Conservation (phyloP, 495 filamentous ascomycete genomes). For the Xylaria curta region DNA sequence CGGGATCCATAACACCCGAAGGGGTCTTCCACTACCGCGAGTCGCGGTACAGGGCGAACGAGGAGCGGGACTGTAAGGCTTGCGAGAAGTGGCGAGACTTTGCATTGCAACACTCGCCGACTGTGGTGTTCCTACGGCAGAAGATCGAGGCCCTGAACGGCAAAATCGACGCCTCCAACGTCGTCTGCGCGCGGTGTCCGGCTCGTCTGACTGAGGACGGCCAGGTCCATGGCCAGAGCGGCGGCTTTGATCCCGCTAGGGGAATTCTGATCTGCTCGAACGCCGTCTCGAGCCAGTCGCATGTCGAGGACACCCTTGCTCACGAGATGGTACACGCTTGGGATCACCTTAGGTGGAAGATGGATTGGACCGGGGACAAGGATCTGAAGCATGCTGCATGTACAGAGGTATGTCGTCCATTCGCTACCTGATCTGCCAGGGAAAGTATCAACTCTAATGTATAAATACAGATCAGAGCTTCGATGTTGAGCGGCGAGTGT, state of each 20-base stretch:
- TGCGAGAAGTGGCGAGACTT: conserved; percentile 83
- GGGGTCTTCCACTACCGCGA: conserved; percentile 74
- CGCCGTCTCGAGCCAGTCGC: conserved; percentile 71
- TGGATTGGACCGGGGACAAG: conserved; percentile 74
- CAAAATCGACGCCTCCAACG: conserved; percentile 72
- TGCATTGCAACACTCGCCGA: conserved; percentile 80
- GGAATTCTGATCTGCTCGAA: conserved; percentile 94
- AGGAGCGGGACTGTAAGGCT: conserved; percentile 72
- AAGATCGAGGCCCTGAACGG: conserved; percentile 80
- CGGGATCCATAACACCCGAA: conserved; percentile 70
- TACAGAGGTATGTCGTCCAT: conserved; percentile 73
- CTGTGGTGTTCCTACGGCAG: conserved; percentile 81
- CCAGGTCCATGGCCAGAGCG: conserved; percentile 56
- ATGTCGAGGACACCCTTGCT: conserved; percentile 91
- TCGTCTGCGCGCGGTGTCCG: conserved; percentile 79
- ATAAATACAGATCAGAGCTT: conserved; percentile 77
- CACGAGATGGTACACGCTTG: conserved; percentile 99
- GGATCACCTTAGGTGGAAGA: conserved; percentile 89
- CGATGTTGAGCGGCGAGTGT: conserved; percentile 91
- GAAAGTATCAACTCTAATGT: conserved; percentile 28
- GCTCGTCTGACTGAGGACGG: conserved; percentile 52
- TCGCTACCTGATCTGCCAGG: background rate
- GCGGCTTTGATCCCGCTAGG: conserved; percentile 82
- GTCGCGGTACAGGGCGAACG: conserved; percentile 68
- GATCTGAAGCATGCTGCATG: conserved; percentile 86